These are phyloP conservation scores for Polygonum maritimum DNA, from an alignment of 148 eudicot genomes.

Conservation along the genomic window DNA sequence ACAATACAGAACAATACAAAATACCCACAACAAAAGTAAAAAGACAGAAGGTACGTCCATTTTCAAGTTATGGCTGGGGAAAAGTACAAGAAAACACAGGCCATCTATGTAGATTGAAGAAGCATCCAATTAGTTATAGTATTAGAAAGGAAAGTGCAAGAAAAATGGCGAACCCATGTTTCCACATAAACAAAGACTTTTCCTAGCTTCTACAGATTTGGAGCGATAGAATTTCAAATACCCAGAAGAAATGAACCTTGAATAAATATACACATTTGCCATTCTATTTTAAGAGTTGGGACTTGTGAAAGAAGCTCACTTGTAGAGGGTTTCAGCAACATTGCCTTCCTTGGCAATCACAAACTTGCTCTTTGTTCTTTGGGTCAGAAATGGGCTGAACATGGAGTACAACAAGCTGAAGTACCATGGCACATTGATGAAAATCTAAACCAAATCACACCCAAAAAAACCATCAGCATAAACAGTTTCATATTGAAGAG, in stretches of 20 bases:
- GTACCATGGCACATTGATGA: constrained; percentile 97
- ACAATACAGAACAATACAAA: not conserved
- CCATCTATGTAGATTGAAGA: not conserved
- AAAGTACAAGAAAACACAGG: not conserved
- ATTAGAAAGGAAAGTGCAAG: not conserved
- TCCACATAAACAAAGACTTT: not conserved
- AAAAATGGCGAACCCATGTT: not conserved
- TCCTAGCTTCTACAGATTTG: not conserved
- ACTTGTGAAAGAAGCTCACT: constrained; percentile 28
- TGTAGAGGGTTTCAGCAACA: constrained; percentile 80
- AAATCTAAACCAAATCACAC: constrained; percentile 36
- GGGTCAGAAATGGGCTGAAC: constrained; percentile 88
- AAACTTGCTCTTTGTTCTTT: constrained; percentile 93
- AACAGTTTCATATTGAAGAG: not conserved
- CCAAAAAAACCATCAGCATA: not conserved
- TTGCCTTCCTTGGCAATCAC: constrained; percentile 78
- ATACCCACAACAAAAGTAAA: not conserved
- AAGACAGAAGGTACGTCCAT: not conserved
- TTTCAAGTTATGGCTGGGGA: not conserved
- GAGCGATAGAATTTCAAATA: not conserved
- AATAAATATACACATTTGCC: not conserved
- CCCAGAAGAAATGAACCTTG: not conserved
- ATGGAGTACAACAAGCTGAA: constrained; percentile 82
- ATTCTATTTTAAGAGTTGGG: not conserved
- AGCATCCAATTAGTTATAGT: not conserved